These are phyloP conservation scores for Wolfiporia cocos DNA, from an alignment of 1,284 basidiomycete species.

Conservation along the genomic window DNA sequence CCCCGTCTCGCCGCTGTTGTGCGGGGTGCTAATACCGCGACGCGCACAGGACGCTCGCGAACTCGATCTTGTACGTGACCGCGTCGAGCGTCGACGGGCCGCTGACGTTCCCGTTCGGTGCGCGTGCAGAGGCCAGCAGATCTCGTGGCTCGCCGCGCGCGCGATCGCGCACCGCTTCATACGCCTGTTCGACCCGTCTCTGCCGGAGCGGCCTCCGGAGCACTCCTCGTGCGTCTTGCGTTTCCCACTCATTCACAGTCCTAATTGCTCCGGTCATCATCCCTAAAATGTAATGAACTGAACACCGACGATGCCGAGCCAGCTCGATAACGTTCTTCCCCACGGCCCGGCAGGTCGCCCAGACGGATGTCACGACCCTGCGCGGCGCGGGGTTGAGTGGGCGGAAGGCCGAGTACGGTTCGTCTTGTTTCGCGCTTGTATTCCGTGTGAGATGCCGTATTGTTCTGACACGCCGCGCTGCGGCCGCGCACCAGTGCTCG, in stretches of 20 bases:
- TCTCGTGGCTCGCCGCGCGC: constrained; percentile 86
- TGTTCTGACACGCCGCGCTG: not conserved
- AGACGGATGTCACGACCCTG: constrained; percentile 50
- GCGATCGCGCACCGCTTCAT: constrained; percentile 84
- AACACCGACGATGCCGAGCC: not conserved
- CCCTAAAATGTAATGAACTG: not conserved
- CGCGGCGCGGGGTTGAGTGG: constrained; percentile 71
- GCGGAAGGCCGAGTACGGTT: constrained; percentile 84
- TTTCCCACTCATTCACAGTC: constrained; percentile 6
- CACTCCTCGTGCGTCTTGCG: constrained; percentile 16
- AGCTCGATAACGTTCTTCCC: constrained; percentile 50
- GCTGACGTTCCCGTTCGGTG: not conserved
- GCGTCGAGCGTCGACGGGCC: no score
- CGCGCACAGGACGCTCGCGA: constrained; percentile 36
- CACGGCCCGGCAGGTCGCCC: constrained; percentile 59
- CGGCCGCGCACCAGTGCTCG: constrained; percentile 48
- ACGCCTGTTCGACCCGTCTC: constrained; percentile 63
- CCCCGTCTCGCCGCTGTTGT: not conserved
- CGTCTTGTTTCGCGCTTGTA: constrained; percentile 16
- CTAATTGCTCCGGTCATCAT: not conserved
- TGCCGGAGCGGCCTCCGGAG: constrained; percentile 63
- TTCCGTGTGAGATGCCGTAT: not conserved
- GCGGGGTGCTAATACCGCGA: not conserved
- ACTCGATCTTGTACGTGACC: constrained; percentile 45
- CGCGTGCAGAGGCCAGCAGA: constrained; percentile 70